phyloP scores from a whole-genome alignment of 345 rosid genomes.

The Lepidium didymum region DNA sequence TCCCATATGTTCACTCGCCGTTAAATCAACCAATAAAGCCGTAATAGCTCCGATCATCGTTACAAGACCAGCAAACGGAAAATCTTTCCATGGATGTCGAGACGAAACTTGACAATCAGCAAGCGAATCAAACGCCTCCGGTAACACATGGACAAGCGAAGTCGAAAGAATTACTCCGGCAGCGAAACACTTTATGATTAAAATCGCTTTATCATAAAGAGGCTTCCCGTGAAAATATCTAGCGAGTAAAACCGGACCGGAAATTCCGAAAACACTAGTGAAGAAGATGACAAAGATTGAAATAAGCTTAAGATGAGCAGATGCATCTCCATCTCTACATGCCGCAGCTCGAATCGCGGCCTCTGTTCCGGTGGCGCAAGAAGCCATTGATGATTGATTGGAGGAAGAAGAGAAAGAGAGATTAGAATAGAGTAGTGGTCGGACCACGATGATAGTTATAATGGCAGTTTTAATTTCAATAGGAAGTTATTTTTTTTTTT shows the following conservation, averaged over 20 bases:
- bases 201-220: slow-evolving; percentile 59
- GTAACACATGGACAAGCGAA: slow-evolving; percentile 85
- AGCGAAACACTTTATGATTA: slow-evolving; percentile 82
- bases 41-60: slow-evolving; percentile 59
- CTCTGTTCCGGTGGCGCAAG: slow-evolving; percentile 47
- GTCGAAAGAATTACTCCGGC: slow-evolving; percentile 97
- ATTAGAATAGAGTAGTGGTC: background rate
- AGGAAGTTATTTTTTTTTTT: background rate
- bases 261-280: slow-evolving; percentile 66
- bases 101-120: slow-evolving; percentile 72
- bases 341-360: slow-evolving; percentile 36
- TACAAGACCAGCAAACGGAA: slow-evolving; percentile 79
- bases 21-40: slow-evolving; percentile 71
- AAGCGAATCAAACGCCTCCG: slow-evolving; percentile 73
- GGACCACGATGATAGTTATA: slow-evolving; percentile 2
- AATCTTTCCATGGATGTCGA: slow-evolving; percentile 77
- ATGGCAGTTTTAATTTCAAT: background rate
- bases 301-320: slow-evolving; percentile 60
- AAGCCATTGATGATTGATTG: slow-evolving; percentile 26
- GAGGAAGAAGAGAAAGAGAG: background rate
- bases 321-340: slow-evolving; percentile 60
- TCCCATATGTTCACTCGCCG: slow-evolving; percentile 79
- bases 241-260: slow-evolving; percentile 62
- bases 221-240: slow-evolving; percentile 76
- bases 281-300: slow-evolving; percentile 58